Evolutionary conservation across 306 rosid genomes (phyloP), one percentile per base, ranked within the genome.

Genomic region (Cucurbita moschata): DNA sequence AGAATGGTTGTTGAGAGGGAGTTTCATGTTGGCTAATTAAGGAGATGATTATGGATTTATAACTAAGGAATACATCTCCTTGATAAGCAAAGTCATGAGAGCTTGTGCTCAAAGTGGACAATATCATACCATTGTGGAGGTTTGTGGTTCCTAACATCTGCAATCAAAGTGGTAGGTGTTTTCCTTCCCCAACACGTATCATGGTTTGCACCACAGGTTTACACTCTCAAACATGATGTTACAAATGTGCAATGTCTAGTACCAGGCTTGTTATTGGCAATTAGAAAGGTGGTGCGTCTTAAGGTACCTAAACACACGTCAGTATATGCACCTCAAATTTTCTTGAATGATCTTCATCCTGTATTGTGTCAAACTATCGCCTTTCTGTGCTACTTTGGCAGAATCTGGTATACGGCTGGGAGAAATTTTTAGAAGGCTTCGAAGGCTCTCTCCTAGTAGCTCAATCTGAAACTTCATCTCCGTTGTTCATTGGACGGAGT

Each of bases 341-440:
- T 56, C 62, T 52, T 55, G 7, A 23, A 61, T 53, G 61, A 53
- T 79, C 64, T 64, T 68, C 61, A 39, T 61, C 52, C 56, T 46
- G 61, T 51, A 55, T 62, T 76, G 26, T 38, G 26, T 51, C 15
- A 18, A 4, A 35, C 10, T 18, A 63, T 74, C 62, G 76, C 42
- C 76, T 38, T 18, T 68, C 59, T 30, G 42, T 58, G 72, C 53
- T 42, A 56, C 81, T 70, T 42, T 71, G 74, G 86, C 94, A 94
- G 99, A 94, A 71, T 82, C 81, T 94, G 88, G 97, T 94, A 62
- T 91, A 91, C 75, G 97, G 96, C 72, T 83, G 91, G 89, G 97
- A 94, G 92, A 94, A 94, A 81, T 84, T 94, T 77, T 68, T 94
- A 81, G 89, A 59, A 69, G 40, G 43, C 70, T 43, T 35, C 53